Conservation (phyloP, 2,329 filamentous ascomycete species). For the Epichloe gansuensis region DNA sequence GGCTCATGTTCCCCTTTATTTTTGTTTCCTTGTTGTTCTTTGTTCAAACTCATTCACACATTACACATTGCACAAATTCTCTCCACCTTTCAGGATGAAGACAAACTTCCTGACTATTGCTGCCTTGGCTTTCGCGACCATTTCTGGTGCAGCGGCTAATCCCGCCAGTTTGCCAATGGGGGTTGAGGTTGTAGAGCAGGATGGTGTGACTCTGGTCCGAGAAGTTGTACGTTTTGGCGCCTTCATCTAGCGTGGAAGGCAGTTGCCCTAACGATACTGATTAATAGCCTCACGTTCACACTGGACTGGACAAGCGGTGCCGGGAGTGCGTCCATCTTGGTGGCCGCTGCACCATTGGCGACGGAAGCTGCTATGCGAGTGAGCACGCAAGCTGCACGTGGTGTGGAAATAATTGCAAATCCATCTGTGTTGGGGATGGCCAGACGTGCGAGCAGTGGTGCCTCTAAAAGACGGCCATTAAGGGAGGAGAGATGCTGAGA, state of each 20-base stretch:
- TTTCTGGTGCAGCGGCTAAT: constrained; percentile 2
- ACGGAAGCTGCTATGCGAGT: not conserved
- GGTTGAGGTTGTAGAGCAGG: constrained; percentile 6
- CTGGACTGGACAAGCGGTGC: not conserved
- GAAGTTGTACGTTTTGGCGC: constrained; percentile 5
- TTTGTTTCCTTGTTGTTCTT: too few species aligned
- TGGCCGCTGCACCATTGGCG: constrained; percentile 1
- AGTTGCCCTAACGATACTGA: not conserved
- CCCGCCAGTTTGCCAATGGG: constrained; percentile 6
- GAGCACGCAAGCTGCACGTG: constrained; percentile 1
- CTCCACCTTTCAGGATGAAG: not conserved
- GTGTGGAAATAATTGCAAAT: constrained; percentile 2
- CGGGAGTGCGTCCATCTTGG: not conserved
- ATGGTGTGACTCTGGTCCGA: constrained; percentile 6
- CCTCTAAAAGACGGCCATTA: not conserved
- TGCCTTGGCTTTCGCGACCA: not conserved
- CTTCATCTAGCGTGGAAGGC: not conserved
- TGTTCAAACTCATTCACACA: too few species aligned
- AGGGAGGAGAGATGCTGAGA: too few species aligned
- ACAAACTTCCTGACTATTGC: not conserved
- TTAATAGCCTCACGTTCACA: not conserved
- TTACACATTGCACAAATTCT: too few species aligned
- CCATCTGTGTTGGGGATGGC: not conserved
- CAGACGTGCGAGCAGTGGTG: not conserved
- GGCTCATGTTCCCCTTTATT: too few species aligned